Evolutionary conservation across 352 stramenopile species (phyloP), one percentile per base, ranked within the genome.

Genomic region (Globisporangium apiculatum): DNA sequence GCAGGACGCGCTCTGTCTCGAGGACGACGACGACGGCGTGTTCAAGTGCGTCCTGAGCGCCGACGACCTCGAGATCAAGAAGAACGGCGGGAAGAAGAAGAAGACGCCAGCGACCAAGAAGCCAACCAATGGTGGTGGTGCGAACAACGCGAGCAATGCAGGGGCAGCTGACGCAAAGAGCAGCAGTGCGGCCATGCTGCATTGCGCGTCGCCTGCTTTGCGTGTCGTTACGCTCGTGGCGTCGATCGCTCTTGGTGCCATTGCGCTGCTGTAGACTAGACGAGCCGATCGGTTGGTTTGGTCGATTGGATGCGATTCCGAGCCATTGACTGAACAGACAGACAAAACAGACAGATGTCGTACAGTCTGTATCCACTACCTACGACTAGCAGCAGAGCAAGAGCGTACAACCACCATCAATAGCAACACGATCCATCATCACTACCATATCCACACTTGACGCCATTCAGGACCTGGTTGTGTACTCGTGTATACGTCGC

Each of bases 31-130:
- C 47, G 76, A 88, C 58, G 68, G 76, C 2, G 83, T 76, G 17
- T 91, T 83, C 69, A 89, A 91, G 65, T 91, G 81, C 46, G 76
- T 86, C 24, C 75, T 77, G 14, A 87, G 76, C 61, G 74, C 72
- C 36, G 66, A 85, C 8, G 81, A 91, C 24, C 45, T 87, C 57
- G 71, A 87, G 7, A 84, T 83, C 47, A 76, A 84, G 51, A 74
- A 75, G 50, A 71, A 72, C 31, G 70, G 67, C 49, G 81, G 75
- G 52, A 79, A 76, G 54, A 14, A 8, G 14, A 75, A 75, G 65
- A 73, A 62, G 49, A 70, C 24, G 24, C 24, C 24, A 31, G 24
- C 24, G 24, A 3, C 69, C 37, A 70, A 71, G 51, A 66, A 35
- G 12, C 51, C 61, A 35, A 17, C 8, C 46, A 53, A 42, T 35